Evolutionary conservation across 495 filamentous ascomycete species (phyloP), one percentile per base, ranked within the genome.

Genomic region (Hypoxylon fuscum): DNA sequence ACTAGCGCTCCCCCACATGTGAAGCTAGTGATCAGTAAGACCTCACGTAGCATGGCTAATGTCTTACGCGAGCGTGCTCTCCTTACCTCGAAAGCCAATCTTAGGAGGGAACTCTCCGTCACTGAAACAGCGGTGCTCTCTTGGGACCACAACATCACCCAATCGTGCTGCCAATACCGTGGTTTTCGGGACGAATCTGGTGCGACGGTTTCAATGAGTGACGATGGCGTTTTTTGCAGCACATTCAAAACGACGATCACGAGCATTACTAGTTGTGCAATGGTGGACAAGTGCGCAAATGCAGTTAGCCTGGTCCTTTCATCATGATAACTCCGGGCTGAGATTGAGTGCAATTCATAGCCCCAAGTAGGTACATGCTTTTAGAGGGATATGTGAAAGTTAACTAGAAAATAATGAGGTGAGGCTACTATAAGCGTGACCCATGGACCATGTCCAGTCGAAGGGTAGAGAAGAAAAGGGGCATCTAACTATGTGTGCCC

Each of bases 181-280:
- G 62, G 62, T 45, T 52, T 44, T 61, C 62, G 56, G 62, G 56
- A 48, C 54, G 53, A 64, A 66, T 61, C 62, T 66, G 22, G 62
- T 66, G 56, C 42, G 23, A 61, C 62, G 21, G 56, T 60, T 66
- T 60, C 56, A 61, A 35, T n/a, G n/a, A 37, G 55, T 38, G n/a
- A 14, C 20, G 56, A 66, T 60, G 56, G 51, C 45, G 20, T 49
- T 29, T n/a, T 34, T 59, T 35, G 29, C 14, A 32, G 41, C 25
- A 50, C 34, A 18, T 37, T n/a, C 42, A 41, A 49, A 50, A 29
- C 15, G 17, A 29, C 15, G 17, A 25, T 49, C 32, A 55, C 27
- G 32, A 41, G 52, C 38, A 35, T 25, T 22, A 52, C 51, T 18
- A 7, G 7, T 32, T 47, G 56, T 52, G 56, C 9, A 32, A 56